A percentile compares a stretch with the other conserved stretches of the same genome.
Evolutionary conservation across 2,329 filamentous ascomycete genomes (phyloP).

Genomic region (Sclerotinia subarctica): DNA sequence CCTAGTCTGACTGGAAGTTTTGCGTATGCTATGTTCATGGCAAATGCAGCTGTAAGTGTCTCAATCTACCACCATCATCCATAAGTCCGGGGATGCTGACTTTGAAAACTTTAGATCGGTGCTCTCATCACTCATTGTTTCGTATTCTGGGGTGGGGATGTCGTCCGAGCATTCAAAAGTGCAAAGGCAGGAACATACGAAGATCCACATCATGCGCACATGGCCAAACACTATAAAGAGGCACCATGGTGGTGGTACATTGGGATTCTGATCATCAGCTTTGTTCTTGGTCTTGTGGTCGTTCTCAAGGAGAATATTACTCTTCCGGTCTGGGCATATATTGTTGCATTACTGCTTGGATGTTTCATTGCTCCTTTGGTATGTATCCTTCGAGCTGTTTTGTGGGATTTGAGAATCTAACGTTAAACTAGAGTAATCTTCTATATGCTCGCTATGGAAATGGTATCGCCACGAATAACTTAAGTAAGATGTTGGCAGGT

Average conservation of each 20-base stretch:
- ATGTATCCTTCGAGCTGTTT: slow-evolving; percentile 23
- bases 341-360: slow-evolving; percentile 41
- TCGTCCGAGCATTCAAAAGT: slow-evolving; percentile 48
- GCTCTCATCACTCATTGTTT: slow-evolving; percentile 51
- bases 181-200: slow-evolving; percentile 43
- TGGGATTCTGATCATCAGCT: slow-evolving; percentile 45
- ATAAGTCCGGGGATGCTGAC: neutral
- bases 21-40: slow-evolving; percentile 53
- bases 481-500: slow-evolving; percentile 52
- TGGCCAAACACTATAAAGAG: slow-evolving; percentile 47
- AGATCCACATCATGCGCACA: slow-evolving; percentile 50
- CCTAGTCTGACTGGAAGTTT: slow-evolving; percentile 50
- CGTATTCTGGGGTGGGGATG: slow-evolving; percentile 55
- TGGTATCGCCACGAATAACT: slow-evolving; percentile 56
- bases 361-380: slow-evolving; percentile 50
- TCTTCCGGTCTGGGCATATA: slow-evolving; percentile 45
- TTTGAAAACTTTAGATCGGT: slow-evolving; percentile 46
- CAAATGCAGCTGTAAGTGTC: slow-evolving; percentile 51
- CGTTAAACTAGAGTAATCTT: slow-evolving; percentile 45
- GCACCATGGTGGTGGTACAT: slow-evolving; percentile 54
- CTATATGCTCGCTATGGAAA: slow-evolving; percentile 53
- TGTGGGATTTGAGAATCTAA: slow-evolving; percentile 23
- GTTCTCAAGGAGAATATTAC: slow-evolving; percentile 41
- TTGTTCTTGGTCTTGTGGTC: slow-evolving; percentile 45
- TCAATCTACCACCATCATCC: neutral